These are phyloP conservation scores for Solanum neorickii DNA, from an alignment of 257 asterid species.

Conservation along the genomic window DNA sequence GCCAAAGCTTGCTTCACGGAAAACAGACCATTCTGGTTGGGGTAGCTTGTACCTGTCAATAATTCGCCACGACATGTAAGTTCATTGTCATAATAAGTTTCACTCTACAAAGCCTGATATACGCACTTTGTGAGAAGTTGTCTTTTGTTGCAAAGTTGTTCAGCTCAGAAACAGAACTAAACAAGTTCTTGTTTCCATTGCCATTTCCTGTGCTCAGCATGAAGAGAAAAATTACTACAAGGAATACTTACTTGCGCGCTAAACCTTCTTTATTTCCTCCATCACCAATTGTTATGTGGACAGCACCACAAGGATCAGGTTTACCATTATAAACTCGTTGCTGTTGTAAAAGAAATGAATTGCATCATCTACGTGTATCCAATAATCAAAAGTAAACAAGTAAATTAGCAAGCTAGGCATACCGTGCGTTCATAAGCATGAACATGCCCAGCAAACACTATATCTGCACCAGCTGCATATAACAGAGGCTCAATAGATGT, in stretches of 20 bases:
- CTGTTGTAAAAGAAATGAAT: constrained; percentile 25
- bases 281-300: constrained; percentile 88
- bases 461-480: constrained; percentile 59
- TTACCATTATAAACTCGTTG: constrained; percentile 46
- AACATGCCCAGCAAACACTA: constrained; percentile 75
- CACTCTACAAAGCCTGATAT: background rate
- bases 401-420: constrained; percentile 1
- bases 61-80: background rate
- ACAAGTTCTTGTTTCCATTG: background rate
- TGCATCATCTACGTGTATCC: background rate
- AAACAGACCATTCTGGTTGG: constrained; percentile 72
- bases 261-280: constrained; percentile 96
- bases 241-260: constrained; percentile 48
- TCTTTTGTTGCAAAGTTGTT: background rate
- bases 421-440: constrained; percentile 98
- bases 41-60: constrained; percentile 44
- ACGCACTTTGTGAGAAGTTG: background rate
- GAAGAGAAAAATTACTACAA: background rate
- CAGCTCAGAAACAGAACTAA: background rate
- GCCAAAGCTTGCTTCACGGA: constrained; percentile 95
- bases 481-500: constrained; percentile 68
- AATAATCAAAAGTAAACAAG: background rate
- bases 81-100: background rate
- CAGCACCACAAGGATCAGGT: constrained; percentile 64
- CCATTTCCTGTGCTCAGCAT: background rate